These are phyloP conservation scores for Russula sp. DNA, from an alignment of 768 basidiomycete species.

Conservation along the genomic window DNA sequence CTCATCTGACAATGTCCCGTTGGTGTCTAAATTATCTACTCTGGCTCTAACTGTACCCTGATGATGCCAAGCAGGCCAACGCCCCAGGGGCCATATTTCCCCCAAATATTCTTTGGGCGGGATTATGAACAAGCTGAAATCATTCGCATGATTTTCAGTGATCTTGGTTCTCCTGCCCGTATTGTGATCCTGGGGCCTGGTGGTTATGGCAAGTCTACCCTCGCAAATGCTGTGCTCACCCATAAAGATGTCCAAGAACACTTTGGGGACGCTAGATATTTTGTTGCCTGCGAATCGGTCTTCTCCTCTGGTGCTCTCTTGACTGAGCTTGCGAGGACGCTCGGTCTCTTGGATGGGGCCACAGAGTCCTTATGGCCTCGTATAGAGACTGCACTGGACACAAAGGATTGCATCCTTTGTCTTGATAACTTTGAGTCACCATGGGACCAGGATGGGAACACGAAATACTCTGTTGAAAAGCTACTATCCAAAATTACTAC, in stretches of 20 bases:
- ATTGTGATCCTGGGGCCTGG: no score
- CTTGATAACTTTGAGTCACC: conserved; percentile 39
- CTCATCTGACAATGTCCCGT: neutral
- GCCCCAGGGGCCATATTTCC: neutral
- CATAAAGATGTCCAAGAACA: neutral
- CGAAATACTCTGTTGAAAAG: neutral
- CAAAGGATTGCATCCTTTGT: conserved; percentile 25
- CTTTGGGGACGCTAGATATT: neutral
- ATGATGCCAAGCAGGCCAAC: neutral
- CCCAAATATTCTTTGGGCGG: neutral
- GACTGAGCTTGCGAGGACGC: neutral
- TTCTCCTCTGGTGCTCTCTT: neutral
- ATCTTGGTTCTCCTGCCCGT: no score
- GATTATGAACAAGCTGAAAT: neutral
- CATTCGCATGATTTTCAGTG: neutral
- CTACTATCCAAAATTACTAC: neutral
- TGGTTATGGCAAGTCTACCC: neutral
- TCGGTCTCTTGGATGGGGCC: neutral
- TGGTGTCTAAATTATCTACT: neutral
- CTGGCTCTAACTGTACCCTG: neutral
- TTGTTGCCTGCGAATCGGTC: neutral
- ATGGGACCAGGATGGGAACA: conserved; percentile 25
- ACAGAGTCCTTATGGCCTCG: neutral
- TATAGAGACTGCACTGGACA: neutral
- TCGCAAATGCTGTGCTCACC: neutral